Percentiles rank a stretch among this genome's conserved stretches.
Conservation (phyloP, 371 early-diverging fungal species). For the Mucor plumbeus region DNA sequence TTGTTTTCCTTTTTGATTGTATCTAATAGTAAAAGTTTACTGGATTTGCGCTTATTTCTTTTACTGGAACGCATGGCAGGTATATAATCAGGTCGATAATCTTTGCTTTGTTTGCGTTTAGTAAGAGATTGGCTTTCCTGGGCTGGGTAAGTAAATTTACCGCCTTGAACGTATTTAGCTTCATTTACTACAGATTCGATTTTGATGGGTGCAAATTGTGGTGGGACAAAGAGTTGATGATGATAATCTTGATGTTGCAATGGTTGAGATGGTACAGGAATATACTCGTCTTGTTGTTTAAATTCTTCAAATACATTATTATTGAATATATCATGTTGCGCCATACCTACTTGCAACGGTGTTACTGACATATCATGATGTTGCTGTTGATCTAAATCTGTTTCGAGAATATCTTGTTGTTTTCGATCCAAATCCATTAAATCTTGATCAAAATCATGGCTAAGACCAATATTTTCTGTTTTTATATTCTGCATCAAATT, state of each 20-base stretch:
- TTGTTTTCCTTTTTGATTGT: slow-evolving; percentile 15
- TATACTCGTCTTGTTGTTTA: neutral
- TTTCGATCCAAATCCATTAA: slow-evolving; percentile 17
- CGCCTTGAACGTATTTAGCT: slow-evolving; percentile 51
- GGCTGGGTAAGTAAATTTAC: slow-evolving; percentile 48
- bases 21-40: slow-evolving; percentile 1
- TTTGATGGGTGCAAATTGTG: slow-evolving; percentile 55
- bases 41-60: slow-evolving; percentile 9
- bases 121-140: neutral
- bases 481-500: neutral
- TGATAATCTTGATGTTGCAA: neutral
- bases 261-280: neutral
- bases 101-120: slow-evolving; percentile 22
- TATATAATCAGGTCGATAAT: slow-evolving; percentile 51
- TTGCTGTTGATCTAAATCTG: slow-evolving; percentile 6
- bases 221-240: slow-evolving; percentile 30
- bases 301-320: neutral
- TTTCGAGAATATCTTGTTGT: slow-evolving; percentile 16
- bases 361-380: slow-evolving; percentile 16
- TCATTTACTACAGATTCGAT: slow-evolving; percentile 43
- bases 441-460: neutral
- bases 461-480: neutral
- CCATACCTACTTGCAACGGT: slow-evolving; percentile 20
- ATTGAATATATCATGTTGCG: slow-evolving; percentile 12
- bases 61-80: slow-evolving; percentile 28